Evolutionary conservation across 768 basidiomycete species (phyloP).

Genomic region (Galerina marginata): DNA sequence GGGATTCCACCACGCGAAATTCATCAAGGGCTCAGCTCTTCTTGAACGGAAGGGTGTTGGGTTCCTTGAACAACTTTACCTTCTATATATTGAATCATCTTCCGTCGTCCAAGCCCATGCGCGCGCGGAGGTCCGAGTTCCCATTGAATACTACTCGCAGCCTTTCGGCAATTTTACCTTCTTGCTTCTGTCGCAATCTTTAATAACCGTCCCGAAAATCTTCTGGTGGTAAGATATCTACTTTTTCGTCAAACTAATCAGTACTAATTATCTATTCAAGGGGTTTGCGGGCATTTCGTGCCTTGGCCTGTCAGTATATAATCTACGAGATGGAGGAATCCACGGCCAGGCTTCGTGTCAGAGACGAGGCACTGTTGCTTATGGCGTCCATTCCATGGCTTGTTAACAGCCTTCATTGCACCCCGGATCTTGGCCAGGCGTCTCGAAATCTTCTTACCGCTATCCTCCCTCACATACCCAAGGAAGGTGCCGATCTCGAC

Average conservation of each 20-base stretch:
- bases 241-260: background rate
- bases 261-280: slow-evolving; percentile 8
- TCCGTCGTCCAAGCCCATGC: slow-evolving; percentile 25
- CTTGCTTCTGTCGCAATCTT: background rate
- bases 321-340: background rate
- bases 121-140: slow-evolving; percentile 33
- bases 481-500: slow-evolving; percentile 11
- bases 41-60: slow-evolving; percentile 9
- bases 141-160: slow-evolving; percentile 4
- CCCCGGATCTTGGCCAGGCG: slow-evolving; percentile 26
- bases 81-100: slow-evolving; percentile 25
- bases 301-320: slow-evolving; percentile 20
- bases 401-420: slow-evolving; percentile 31
- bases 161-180: slow-evolving; percentile 11
- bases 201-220: slow-evolving; percentile 16
- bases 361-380: slow-evolving; percentile 22
- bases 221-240: slow-evolving; percentile 15
- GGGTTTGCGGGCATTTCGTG: slow-evolving; percentile 25
- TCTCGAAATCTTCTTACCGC: slow-evolving; percentile 24
- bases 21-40: slow-evolving; percentile 20
- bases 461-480: slow-evolving; percentile 24
- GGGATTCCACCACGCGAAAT: slow-evolving; percentile 24
- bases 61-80: slow-evolving; percentile 23
- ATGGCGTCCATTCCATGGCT: slow-evolving; percentile 28
- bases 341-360: background rate